A percentile compares a stretch with the other conserved stretches of the same genome.
Conservation (phyloP, 148 eudicot genomes). For the Selenicereus undatus region DNA sequence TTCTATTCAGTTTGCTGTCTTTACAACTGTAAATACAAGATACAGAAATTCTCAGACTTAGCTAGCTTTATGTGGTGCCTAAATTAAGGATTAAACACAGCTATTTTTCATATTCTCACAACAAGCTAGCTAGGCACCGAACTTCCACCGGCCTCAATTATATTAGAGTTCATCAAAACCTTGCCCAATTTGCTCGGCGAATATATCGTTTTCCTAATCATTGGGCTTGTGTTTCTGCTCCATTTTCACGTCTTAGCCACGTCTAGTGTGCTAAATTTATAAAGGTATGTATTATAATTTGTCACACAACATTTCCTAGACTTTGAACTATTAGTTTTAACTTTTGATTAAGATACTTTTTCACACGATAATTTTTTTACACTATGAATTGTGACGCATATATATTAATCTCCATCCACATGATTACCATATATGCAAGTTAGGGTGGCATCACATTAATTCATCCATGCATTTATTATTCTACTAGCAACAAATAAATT, state of each 20-base stretch:
- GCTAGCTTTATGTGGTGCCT: neutral
- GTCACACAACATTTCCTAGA: neutral
- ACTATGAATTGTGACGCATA: neutral
- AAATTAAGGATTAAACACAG: slow-evolving; percentile 8
- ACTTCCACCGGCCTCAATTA: slow-evolving; percentile 8
- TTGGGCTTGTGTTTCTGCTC: slow-evolving; percentile 8
- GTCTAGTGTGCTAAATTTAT: slow-evolving; percentile 15
- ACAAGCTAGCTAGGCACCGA: neutral
- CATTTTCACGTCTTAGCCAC: slow-evolving; percentile 9
- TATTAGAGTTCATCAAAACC: neutral
- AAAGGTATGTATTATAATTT: slow-evolving; percentile 8
- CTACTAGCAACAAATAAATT: slow-evolving; percentile 8
- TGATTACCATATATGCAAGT: slow-evolving; percentile 14
- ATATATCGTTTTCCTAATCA: neutral
- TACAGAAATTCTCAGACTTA: slow-evolving; percentile 8
- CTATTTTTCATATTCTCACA: slow-evolving; percentile 21
- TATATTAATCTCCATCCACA: neutral
- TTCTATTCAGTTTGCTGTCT: neutral
- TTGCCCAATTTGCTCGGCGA: neutral
- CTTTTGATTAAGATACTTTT: neutral
- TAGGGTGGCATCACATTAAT: slow-evolving; percentile 11
- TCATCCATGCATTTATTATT: slow-evolving; percentile 12
- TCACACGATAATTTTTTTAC: neutral
- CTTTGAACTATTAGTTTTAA: neutral
- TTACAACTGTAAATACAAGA: slow-evolving; percentile 21